Conservation (phyloP, 805 yeast species). For the Komagataella ulmi region DNA sequence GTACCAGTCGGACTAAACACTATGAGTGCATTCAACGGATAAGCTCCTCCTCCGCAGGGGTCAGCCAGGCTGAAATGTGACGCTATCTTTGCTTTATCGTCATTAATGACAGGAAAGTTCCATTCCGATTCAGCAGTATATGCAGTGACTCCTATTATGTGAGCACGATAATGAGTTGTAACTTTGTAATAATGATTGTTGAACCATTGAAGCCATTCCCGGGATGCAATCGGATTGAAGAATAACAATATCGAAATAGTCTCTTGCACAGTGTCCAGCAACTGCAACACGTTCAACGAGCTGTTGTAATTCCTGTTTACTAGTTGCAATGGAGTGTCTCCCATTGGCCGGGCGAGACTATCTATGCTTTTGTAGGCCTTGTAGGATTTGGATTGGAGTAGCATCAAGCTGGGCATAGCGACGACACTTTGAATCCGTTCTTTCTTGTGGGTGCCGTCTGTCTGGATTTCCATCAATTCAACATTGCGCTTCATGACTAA, state of each 20-base stretch:
- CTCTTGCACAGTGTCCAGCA: not conserved
- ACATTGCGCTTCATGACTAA: not conserved
- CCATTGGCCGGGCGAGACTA: not conserved
- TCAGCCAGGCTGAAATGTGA: not conserved
- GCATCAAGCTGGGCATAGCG: not conserved
- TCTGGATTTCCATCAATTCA: not conserved
- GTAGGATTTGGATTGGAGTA: not conserved
- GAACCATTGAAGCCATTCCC: not conserved
- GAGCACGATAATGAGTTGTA: not conserved
- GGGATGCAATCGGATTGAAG: not conserved
- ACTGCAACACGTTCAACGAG: not conserved
- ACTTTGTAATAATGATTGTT: no score
- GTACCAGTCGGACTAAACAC: not conserved
- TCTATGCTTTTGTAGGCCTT: not conserved
- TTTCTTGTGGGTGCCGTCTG: not conserved
- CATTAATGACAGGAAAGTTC: not conserved
- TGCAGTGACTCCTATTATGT: not conserved
- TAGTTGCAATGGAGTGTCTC: not conserved
- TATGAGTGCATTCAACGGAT: slow-evolving; percentile 1
- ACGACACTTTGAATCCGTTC: not conserved
- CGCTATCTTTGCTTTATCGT: not conserved
- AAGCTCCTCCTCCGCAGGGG: slow-evolving; percentile 3
- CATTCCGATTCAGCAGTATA: not conserved
- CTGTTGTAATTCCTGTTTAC: not conserved
- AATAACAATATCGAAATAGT: not conserved